Conservation (phyloP, 352 stramenopile species). For the Pythium rishiriense region DNA sequence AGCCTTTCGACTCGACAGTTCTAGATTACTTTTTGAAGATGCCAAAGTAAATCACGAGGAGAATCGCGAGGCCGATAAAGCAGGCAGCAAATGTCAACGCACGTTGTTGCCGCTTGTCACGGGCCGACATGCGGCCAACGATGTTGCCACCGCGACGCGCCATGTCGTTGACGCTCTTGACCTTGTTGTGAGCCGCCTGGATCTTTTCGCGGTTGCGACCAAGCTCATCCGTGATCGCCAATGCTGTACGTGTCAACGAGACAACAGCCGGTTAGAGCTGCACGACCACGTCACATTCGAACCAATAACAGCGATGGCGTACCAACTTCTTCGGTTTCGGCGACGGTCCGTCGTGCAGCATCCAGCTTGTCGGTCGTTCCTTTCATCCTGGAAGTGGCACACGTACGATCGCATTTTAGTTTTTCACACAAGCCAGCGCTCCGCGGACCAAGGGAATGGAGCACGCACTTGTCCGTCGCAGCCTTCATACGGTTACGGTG, state of each 20-base stretch:
- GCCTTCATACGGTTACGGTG: constrained; percentile 77
- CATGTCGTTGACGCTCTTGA: constrained; percentile 87
- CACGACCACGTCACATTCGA: neutral
- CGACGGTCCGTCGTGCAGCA: constrained; percentile 75
- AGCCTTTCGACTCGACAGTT: neutral
- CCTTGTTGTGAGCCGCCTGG: constrained; percentile 75
- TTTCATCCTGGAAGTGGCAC: constrained; percentile 85
- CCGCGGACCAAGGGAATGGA: too few relatives aligned
- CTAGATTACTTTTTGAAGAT: constrained; percentile 84
- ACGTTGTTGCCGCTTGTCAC: constrained; percentile 78
- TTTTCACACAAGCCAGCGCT: neutral
- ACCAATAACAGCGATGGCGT: constrained; percentile 3
- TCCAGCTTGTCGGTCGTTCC: constrained; percentile 80
- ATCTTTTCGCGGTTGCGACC: constrained; percentile 87
- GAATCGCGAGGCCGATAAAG: constrained; percentile 82
- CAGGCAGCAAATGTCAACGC: constrained; percentile 68
- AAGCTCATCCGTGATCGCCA: constrained; percentile 83
- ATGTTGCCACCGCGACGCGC: constrained; percentile 79
- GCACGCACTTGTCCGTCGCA: constrained; percentile 76
- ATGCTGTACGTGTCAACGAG: constrained; percentile 30
- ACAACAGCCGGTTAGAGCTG: neutral
- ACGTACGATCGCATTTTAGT: too few relatives aligned
- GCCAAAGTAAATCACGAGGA: constrained; percentile 88
- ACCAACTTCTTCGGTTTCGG: constrained; percentile 88
- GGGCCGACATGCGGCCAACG: constrained; percentile 80